These are phyloP conservation scores for Solanum pinnatisectum DNA, from an alignment of 257 asterid species.

Conservation along the genomic window DNA sequence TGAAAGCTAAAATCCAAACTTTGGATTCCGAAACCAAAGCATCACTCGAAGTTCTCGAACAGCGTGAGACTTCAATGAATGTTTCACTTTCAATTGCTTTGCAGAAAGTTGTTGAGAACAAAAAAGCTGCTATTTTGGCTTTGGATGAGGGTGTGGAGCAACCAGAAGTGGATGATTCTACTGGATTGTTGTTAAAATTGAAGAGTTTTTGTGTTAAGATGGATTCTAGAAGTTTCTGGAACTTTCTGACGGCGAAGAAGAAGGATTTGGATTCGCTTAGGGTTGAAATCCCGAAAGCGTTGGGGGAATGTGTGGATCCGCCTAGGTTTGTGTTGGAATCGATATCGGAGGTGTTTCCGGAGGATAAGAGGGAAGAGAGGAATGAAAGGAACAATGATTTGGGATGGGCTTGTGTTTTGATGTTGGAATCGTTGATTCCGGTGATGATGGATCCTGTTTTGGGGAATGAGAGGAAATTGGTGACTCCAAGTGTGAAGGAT, in stretches of 20 bases:
- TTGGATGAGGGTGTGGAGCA: conserved; percentile 2
- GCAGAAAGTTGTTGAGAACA: conserved; percentile 22
- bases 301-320: conserved; percentile 78
- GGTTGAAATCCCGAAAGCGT: conserved; percentile 52
- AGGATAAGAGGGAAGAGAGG: conserved; percentile 27
- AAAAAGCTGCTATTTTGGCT: conserved; percentile 3
- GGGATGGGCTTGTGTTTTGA: conserved; percentile 98
- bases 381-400: conserved; percentile 40
- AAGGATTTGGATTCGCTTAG: conserved; percentile 69
- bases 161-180: conserved; percentile 59
- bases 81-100: conserved; percentile 47
- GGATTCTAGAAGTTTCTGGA: conserved; percentile 72
- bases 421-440: conserved; percentile 89
- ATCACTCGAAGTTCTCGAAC: conserved; percentile 45
- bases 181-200: conserved; percentile 53
- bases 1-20: conserved; percentile 40
- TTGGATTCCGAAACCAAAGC: conserved; percentile 46
- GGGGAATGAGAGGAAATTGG: conserved; percentile 89
- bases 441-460: conserved; percentile 92
- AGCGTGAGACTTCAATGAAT: conserved; percentile 67
- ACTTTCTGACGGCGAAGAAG: conserved; percentile 55
- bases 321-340: conserved; percentile 88
- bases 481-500: conserved; percentile 73
- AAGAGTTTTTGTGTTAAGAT: conserved; percentile 44
- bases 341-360: conserved; percentile 87